These are phyloP conservation scores for Pilobolus umbonatus DNA, from an alignment of 192 early-diverging fungal genomes.

Conservation along the genomic window DNA sequence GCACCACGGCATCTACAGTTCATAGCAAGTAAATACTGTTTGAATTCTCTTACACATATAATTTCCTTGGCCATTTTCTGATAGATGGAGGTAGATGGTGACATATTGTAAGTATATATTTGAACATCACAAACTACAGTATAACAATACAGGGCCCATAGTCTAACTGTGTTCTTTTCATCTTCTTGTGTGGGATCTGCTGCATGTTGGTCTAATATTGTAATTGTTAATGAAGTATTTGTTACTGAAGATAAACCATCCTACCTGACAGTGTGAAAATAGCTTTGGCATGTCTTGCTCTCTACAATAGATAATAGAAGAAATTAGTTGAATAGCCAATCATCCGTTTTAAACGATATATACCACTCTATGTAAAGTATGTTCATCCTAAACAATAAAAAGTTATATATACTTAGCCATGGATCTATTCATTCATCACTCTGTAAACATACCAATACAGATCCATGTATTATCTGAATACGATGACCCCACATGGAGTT, in stretches of 20 bases:
- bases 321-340: not conserved
- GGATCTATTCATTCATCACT: not conserved
- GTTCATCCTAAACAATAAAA: conserved; percentile 20
- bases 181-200: conserved; percentile 54
- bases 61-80: conserved; percentile 53
- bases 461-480: conserved; percentile 30
- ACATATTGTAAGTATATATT: conserved; percentile 56
- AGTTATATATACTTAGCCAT: not conserved
- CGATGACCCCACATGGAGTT: conserved; percentile 40
- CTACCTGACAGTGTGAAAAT: conserved; percentile 49
- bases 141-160: conserved; percentile 62
- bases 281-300: conserved; percentile 39
- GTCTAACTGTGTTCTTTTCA: conserved; percentile 59
- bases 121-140: conserved; percentile 44
- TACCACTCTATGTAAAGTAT: conserved; percentile 25
- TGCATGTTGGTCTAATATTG: conserved; percentile 39
- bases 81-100: conserved; percentile 57
- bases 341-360: not conserved
- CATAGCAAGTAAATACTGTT: conserved; percentile 48
- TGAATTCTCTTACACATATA: conserved; percentile 47
- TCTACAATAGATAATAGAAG: conserved; percentile 17
- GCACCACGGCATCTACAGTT: conserved; percentile 54
- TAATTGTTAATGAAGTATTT: not conserved
- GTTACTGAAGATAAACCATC: not conserved
- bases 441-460: conserved; percentile 20